phyloP scores from a whole-genome alignment of 1,139 yeast genomes.

The Nakaseomyces nivariensis region DNA sequence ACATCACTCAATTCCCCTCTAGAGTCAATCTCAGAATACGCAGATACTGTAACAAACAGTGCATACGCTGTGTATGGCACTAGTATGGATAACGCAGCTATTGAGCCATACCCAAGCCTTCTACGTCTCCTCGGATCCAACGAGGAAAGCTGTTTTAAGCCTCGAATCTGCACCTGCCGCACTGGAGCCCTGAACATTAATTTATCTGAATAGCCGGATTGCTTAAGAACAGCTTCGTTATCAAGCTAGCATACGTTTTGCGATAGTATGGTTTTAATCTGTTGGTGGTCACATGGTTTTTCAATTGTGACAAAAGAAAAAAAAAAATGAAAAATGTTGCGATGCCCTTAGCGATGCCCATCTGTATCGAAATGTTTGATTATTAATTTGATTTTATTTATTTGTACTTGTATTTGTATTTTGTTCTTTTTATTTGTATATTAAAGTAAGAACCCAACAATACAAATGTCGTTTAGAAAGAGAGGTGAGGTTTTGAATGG shows the following conservation, averaged over 20 bases:
- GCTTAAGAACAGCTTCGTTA: too few relatives aligned
- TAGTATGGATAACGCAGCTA: slow-evolving; percentile 28
- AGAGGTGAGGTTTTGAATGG: slow-evolving; percentile 47
- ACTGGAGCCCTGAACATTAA: neutral
- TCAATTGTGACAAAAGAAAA: neutral
- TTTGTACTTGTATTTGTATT: too few relatives aligned
- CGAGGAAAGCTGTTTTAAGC: neutral
- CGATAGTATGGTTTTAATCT: too few relatives aligned
- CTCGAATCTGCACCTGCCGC: neutral
- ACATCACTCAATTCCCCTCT: slow-evolving; percentile 33
- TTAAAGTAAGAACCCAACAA: too few relatives aligned
- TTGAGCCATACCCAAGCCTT: neutral
- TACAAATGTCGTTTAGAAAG: slow-evolving; percentile 56
- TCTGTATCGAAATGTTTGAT: neutral
- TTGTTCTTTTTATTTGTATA: too few relatives aligned
- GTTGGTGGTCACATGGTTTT: neutral
- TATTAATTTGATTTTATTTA: neutral
- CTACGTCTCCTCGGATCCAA: neutral
- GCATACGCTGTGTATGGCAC: slow-evolving; percentile 63
- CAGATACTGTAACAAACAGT: slow-evolving; percentile 46
- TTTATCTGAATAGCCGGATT: neutral
- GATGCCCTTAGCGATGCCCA: slow-evolving; percentile 1
- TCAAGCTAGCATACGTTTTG: too few relatives aligned
- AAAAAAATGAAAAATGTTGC: neutral
- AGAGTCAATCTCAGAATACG: slow-evolving; percentile 46